Percentiles rank a stretch among this genome's conserved stretches.
These are phyloP conservation scores for Toxicodendron radicans DNA, from an alignment of 345 rosid genomes.

Conservation along the genomic window DNA sequence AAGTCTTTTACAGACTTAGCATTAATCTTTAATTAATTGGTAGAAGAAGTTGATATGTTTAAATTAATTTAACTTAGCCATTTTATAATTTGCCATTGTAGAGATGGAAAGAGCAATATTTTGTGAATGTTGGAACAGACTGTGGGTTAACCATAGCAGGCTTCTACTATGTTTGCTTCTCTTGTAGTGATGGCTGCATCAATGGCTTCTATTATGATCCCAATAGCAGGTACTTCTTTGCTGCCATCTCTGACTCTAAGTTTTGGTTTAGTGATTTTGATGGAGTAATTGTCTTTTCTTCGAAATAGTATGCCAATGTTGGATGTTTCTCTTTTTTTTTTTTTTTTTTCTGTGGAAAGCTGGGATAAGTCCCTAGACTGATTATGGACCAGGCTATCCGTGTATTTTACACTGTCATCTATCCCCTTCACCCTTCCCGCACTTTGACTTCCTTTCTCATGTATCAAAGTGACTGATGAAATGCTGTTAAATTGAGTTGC, in stretches of 20 bases:
- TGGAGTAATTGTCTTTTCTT: not conserved
- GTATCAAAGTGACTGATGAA: slow-evolving; percentile 4
- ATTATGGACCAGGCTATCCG: not conserved
- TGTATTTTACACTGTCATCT: not conserved
- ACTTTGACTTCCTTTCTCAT: not conserved
- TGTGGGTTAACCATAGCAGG: slow-evolving; percentile 96
- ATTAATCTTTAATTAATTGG: not conserved
- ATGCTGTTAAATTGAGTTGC: slow-evolving; percentile 28
- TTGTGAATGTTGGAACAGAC: slow-evolving; percentile 93
- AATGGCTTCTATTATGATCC: slow-evolving; percentile 94
- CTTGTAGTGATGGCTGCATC: slow-evolving; percentile 86
- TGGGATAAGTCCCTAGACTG: not conserved
- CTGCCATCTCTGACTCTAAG: not conserved
- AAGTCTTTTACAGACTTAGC: not conserved
- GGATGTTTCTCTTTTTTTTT: slow-evolving; percentile 4
- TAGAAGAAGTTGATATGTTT: not conserved
- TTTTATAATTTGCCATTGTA: slow-evolving; percentile 32
- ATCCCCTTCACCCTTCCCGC: not conserved
- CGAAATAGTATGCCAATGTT: not conserved
- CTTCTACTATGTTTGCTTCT: slow-evolving; percentile 95
- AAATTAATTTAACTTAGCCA: slow-evolving; percentile 2
- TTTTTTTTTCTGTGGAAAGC: no score
- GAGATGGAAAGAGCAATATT: slow-evolving; percentile 98
- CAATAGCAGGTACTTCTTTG: slow-evolving; percentile 63
- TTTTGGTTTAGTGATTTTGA: no score